Evolutionary conservation across 257 asterid species (phyloP).

Genomic region (Scutellaria galericulata): DNA sequence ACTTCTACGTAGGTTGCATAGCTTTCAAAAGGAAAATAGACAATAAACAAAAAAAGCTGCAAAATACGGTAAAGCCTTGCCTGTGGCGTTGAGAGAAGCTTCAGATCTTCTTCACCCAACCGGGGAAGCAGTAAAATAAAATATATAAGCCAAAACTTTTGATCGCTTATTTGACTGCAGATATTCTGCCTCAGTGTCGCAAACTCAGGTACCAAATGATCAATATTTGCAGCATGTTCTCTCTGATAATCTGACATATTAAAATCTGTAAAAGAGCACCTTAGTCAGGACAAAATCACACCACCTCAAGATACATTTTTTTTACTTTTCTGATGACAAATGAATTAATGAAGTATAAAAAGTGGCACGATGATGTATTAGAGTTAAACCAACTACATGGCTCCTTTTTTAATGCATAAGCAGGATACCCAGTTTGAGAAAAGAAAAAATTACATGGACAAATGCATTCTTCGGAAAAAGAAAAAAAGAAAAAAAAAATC

Average conservation of each 20-base stretch:
- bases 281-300: constrained; percentile 37
- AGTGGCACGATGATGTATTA: neutral
- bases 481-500: too few relatives aligned
- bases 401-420: constrained; percentile 13
- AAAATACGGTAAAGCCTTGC: constrained; percentile 49
- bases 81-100: constrained; percentile 71
- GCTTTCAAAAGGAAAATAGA: constrained; percentile 11
- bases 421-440: neutral
- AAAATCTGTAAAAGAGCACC: constrained; percentile 55
- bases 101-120: constrained; percentile 60
- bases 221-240: constrained; percentile 67
- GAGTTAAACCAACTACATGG: constrained; percentile 19
- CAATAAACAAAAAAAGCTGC: neutral
- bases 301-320: neutral
- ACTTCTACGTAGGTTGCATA: constrained; percentile 15
- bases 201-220: constrained; percentile 67
- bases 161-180: constrained; percentile 52
- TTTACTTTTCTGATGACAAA: constrained; percentile 5
- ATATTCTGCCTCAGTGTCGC: constrained; percentile 57
- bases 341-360: neutral
- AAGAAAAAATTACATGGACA: too few relatives aligned
- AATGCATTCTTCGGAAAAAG: neutral
- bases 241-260: constrained; percentile 67
- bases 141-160: constrained; percentile 81
- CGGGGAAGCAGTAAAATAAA: constrained; percentile 73